These are phyloP conservation scores for Haplosporangium sp. DNA, from an alignment of 371 early-diverging fungal species.

Conservation along the genomic window DNA sequence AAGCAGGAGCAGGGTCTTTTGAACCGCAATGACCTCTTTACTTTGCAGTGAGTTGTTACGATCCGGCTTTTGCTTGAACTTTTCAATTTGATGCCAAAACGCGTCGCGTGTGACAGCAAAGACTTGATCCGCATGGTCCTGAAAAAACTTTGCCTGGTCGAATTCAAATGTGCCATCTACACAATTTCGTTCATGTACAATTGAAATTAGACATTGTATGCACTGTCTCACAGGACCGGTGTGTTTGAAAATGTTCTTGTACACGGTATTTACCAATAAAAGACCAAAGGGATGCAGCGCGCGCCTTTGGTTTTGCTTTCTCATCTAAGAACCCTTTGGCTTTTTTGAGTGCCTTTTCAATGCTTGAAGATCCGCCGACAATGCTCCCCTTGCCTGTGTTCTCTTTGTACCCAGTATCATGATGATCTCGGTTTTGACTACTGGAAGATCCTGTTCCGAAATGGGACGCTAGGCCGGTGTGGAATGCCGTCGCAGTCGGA, in stretches of 20 bases:
- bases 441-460: constrained; percentile 28
- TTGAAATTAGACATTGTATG: not conserved
- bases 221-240: not conserved
- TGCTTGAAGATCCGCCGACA: constrained; percentile 27
- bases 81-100: constrained; percentile 77
- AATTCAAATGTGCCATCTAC: constrained; percentile 77
- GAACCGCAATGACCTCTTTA: constrained; percentile 76
- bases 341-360: constrained; percentile 74
- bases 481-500: constrained; percentile 42
- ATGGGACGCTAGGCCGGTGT: constrained; percentile 42
- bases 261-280: constrained; percentile 68
- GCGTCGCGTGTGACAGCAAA: constrained; percentile 76
- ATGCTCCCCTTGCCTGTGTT: constrained; percentile 21
- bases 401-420: constrained; percentile 23
- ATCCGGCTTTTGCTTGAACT: constrained; percentile 72
- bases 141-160: constrained; percentile 84
- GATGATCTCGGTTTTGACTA: constrained; percentile 21
- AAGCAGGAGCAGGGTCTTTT: constrained; percentile 72
- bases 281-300: constrained; percentile 74
- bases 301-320: constrained; percentile 77
- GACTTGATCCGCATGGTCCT: constrained; percentile 79
- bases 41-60: constrained; percentile 39
- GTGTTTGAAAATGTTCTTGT: not conserved
- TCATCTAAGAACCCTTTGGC: constrained; percentile 83
- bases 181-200: too few relatives aligned